Evolutionary conservation across 495 filamentous ascomycete species (phyloP).

Genomic region (Parachaetomium inaequale): DNA sequence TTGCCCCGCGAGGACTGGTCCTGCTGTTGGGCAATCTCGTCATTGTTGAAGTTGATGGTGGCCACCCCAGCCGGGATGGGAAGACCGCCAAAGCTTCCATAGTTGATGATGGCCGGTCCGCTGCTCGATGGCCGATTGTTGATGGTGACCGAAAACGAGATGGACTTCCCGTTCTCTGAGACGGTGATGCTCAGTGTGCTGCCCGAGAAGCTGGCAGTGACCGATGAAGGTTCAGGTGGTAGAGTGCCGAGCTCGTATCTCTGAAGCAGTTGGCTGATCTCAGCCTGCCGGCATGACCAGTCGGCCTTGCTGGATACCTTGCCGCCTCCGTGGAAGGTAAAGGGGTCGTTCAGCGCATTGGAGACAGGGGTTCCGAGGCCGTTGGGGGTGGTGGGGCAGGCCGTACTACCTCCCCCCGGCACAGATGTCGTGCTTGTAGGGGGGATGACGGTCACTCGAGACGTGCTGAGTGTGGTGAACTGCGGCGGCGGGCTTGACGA

Average conservation of each 20-base stretch:
- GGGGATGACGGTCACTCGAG: not conserved
- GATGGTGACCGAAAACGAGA: conserved; percentile 51
- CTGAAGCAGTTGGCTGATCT: conserved; percentile 49
- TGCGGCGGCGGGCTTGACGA: conserved; percentile 8
- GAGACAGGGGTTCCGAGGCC: conserved; percentile 18
- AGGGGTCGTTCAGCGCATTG: conserved; percentile 48
- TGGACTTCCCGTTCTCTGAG: conserved; percentile 41
- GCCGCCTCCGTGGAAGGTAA: conserved; percentile 45
- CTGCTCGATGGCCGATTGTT: conserved; percentile 31
- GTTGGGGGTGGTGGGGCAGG: conserved; percentile 23
- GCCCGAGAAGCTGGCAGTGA: conserved; percentile 42
- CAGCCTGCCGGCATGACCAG: conserved; percentile 48
- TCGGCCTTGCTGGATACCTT: conserved; percentile 44
- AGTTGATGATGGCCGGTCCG: conserved; percentile 48
- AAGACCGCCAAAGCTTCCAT: conserved; percentile 39
- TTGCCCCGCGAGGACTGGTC: conserved; percentile 38
- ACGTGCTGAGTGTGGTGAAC: conserved; percentile 12
- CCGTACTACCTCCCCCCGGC: not conserved
- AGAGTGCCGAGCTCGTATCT: conserved; percentile 51
- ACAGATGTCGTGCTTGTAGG: conserved; percentile 9
- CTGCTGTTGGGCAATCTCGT: conserved; percentile 44
- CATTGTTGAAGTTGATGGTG: conserved; percentile 49
- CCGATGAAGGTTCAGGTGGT: conserved; percentile 40
- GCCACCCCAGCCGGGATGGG: conserved; percentile 47
- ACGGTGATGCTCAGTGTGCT: conserved; percentile 38